Conservation (phyloP, 306 rosid species). For the Corylus heterophylla region DNA sequence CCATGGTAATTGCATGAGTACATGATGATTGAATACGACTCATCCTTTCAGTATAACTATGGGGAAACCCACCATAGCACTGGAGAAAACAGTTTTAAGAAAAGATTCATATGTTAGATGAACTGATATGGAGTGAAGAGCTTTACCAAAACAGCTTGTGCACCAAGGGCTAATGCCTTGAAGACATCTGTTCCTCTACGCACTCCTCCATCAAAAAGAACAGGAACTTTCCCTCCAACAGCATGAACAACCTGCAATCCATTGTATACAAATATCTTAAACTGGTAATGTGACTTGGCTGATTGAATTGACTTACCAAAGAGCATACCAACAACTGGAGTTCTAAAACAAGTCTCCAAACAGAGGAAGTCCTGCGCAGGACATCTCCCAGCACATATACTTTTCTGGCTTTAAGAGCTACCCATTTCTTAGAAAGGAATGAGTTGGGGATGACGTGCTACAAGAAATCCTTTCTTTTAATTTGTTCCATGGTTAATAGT, state of each 20-base stretch:
- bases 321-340: neutral
- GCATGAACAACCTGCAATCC: conserved; percentile 51
- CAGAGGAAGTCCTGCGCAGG: neutral
- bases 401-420: no score
- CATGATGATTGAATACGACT: neutral
- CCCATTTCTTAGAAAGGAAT: no score
- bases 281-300: neutral
- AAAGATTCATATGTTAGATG: neutral
- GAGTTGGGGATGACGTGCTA: no score
- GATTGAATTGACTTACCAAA: neutral
- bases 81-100: neutral
- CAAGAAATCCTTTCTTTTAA: no score
- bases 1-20: no score
- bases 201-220: conserved; percentile 65
- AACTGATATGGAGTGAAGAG: neutral
- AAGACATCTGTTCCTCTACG: conserved; percentile 61
- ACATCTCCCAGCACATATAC: no score
- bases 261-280: neutral
- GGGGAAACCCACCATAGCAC: no score
- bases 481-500: no score
- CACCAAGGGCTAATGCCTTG: conserved; percentile 70
- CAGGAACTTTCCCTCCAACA: conserved; percentile 53
- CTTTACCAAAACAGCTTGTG: conserved; percentile 65
- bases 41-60: neutral
- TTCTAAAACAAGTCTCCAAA: neutral